Percentiles rank a stretch among this genome's conserved stretches.
Conservation (phyloP, 768 basidiomycete genomes). For the Naganishia vaughanmartiniae region DNA sequence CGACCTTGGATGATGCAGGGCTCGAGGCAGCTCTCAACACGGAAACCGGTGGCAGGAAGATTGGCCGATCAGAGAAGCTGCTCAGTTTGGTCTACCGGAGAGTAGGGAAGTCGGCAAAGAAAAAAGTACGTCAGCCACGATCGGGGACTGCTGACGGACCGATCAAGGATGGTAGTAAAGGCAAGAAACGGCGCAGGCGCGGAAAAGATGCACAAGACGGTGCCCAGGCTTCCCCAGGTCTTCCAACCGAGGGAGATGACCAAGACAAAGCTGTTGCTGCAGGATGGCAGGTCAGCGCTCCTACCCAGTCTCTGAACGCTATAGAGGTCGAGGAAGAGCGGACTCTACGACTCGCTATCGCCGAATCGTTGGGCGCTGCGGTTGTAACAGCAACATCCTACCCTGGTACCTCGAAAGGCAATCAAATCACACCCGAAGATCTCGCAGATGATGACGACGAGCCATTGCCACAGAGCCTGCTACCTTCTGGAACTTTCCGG, state of each 20-base stretch:
- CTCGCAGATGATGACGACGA: conserved; percentile 6
- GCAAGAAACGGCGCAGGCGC: neutral
- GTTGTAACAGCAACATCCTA: neutral
- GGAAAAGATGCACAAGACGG: neutral
- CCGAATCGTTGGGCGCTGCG: neutral
- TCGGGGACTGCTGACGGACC: neutral
- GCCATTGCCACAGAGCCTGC: conserved; percentile 6
- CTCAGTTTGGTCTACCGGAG: conserved; percentile 49
- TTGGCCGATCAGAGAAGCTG: conserved; percentile 40
- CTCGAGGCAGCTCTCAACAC: conserved; percentile 18
- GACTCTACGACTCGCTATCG: conserved; percentile 27
- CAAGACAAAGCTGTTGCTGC: neutral
- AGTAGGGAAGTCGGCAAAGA: conserved; percentile 10
- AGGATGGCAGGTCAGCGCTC: neutral
- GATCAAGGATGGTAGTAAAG: neutral
- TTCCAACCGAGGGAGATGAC: neutral
- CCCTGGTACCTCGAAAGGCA: neutral
- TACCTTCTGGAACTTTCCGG: neutral
- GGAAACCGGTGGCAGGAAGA: conserved; percentile 23
- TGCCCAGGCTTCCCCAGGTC: neutral
- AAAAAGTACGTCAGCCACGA: neutral
- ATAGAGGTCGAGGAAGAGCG: conserved; percentile 9
- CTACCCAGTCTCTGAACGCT: neutral
- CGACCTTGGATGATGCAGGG: neutral
- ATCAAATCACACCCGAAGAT: neutral